These are phyloP conservation scores for Solanum appendiculatum DNA, from an alignment of 257 asterid species.

Conservation along the genomic window DNA sequence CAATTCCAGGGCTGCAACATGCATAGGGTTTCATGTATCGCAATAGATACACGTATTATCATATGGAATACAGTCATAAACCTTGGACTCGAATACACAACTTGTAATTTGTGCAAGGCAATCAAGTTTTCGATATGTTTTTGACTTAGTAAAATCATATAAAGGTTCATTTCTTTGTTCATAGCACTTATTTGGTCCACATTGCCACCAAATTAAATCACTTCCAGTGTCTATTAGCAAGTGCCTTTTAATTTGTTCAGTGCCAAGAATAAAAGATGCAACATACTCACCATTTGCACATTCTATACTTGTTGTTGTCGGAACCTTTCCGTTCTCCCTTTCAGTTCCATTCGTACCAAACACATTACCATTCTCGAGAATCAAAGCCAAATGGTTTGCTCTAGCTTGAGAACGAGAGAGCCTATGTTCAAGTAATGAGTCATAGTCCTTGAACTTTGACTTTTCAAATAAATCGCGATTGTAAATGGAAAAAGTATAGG, in stretches of 20 bases:
- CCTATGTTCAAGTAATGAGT: neutral
- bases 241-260: neutral
- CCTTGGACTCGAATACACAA: neutral
- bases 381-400: neutral
- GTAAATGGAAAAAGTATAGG: neutral
- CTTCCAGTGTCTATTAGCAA: neutral
- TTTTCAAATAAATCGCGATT: neutral
- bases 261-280: neutral
- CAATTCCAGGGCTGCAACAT: too few species aligned
- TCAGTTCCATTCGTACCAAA: too few species aligned
- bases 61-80: neutral
- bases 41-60: neutral
- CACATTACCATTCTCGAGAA: neutral
- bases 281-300: neutral
- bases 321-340: too few species aligned
- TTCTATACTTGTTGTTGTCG: neutral
- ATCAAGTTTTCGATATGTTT: neutral
- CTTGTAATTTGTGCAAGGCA: neutral
- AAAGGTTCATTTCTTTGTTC: neutral
- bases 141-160: neutral
- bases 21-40: too few species aligned
- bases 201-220: neutral
- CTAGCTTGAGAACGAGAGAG: neutral
- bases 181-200: neutral
- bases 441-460: neutral